Conservation (phyloP, 495 filamentous ascomycete genomes). For the Elasticomyces elasticus region DNA sequence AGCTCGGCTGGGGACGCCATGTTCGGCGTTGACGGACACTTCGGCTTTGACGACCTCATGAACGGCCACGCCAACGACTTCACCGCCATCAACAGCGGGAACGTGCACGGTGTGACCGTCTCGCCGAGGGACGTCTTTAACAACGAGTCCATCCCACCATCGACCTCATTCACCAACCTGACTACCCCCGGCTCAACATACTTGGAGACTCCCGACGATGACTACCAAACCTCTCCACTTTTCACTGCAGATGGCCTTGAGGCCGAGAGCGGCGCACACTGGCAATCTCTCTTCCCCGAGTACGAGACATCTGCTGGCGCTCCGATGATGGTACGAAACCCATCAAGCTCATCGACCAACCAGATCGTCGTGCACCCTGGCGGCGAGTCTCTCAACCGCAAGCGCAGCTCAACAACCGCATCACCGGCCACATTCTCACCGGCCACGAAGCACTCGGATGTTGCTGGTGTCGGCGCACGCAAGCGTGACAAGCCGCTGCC, state of each 20-base stretch:
- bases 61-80: constrained; percentile 18
- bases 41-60: constrained; percentile 12
- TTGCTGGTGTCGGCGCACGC: constrained; percentile 59
- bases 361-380: constrained; percentile 23
- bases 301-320: constrained; percentile 32
- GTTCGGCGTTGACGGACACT: constrained; percentile 5
- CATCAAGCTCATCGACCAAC: constrained; percentile 12
- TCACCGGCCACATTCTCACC: constrained; percentile 16
- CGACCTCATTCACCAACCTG: constrained; percentile 69
- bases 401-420: constrained; percentile 25
- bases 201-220: constrained; percentile 61
- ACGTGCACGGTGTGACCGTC: constrained; percentile 47
- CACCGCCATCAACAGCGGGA: constrained; percentile 30
- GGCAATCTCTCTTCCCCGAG: constrained; percentile 29
- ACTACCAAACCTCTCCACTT: constrained; percentile 72
- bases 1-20: constrained; percentile 9
- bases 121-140: constrained; percentile 82
- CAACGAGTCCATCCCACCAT: constrained; percentile 72
- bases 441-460: constrained; percentile 50
- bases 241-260: constrained; percentile 49
- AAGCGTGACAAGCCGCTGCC: constrained; percentile 70
- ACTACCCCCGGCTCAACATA: constrained; percentile 71
- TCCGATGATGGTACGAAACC: constrained; percentile 32
- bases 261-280: constrained; percentile 20
- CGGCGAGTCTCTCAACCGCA: constrained; percentile 15